These are phyloP conservation scores for Pelargonium fulgidum DNA, from an alignment of 441 rosid genomes.

Conservation along the genomic window DNA sequence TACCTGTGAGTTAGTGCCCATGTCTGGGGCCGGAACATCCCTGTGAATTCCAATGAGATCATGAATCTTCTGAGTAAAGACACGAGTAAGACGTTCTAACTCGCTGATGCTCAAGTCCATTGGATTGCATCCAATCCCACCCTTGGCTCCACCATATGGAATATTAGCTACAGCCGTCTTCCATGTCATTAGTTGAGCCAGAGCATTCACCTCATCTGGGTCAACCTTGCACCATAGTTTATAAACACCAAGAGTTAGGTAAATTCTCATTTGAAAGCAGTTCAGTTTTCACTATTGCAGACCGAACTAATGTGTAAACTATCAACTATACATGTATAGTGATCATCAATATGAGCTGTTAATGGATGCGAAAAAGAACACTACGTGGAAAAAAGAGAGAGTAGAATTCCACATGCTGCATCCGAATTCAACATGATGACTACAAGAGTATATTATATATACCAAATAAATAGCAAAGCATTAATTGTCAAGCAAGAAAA, in stretches of 20 bases:
- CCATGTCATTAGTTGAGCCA: constrained; percentile 99
- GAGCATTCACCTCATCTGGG: constrained; percentile 92
- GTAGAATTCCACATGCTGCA: too few relatives aligned
- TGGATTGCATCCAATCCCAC: constrained; percentile 89
- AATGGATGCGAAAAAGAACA: too few relatives aligned
- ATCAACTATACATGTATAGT: too few relatives aligned
- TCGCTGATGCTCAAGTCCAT: constrained; percentile 63
- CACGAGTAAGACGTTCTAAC: constrained; percentile 90
- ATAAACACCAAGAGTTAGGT: too few relatives aligned
- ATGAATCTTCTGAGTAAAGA: constrained; percentile 96
- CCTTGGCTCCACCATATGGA: constrained; percentile 98
- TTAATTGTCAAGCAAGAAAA: too few relatives aligned
- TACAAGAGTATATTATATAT: too few relatives aligned
- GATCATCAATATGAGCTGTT: too few relatives aligned
- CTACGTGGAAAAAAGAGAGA: too few relatives aligned
- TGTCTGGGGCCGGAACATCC: constrained; percentile 98
- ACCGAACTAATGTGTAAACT: too few relatives aligned
- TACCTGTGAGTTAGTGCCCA: constrained; percentile 95
- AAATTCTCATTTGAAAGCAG: too few relatives aligned
- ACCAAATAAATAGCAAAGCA: too few relatives aligned
- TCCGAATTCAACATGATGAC: too few relatives aligned
- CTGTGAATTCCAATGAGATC: constrained; percentile 85
- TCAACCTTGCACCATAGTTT: constrained; percentile 49
- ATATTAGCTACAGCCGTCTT: constrained; percentile 95
- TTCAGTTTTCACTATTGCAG: neutral